Evolutionary conservation across 1,139 yeast species (phyloP), one percentile per base, ranked within the genome.

Genomic region (Blastobotrys indianensis): DNA sequence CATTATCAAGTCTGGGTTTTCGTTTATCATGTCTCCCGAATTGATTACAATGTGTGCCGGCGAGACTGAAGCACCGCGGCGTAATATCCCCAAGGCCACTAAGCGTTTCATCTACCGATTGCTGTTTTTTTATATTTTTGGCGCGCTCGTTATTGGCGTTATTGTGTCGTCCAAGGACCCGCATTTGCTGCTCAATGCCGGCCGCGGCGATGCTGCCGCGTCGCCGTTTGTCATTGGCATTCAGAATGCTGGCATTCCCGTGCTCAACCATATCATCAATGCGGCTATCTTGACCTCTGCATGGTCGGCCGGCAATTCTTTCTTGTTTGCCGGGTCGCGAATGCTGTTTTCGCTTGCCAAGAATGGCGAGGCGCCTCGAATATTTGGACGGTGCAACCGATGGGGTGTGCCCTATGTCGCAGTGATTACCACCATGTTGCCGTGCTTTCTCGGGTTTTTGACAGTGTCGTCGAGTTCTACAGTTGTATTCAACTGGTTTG

Each of bases 221-320:
- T 74, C 82, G 8, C 84, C 84, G 30, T 76, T 78, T 62, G 80
- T 79, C n/a, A 71, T 78, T 57, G 81, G 81, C 10, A 70, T 78
- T 44, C 69, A 71, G 44, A 67, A 70, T 42, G 80, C 80, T 2
- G 80, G 81, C 48, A 76, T 79, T 59, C 71, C 52, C 10, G 54
- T 57, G 16, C 54, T 59, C 12, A 54, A 53, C 38, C 59, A 59
- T 33, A 55, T 58, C 31, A 55, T 76, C 73, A 76, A 76, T 55
- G 79, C 78, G 7, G 76, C 76, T 32, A 70, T 76, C 47, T 62
- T 76, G 49, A 56, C 75, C 42, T 76, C 79, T 1, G 77, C 75
- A 12, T 62, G 76, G 32, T 75, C 80, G 12, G 77, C 77, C 29
- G 77, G 78, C 52, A 76, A 75, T 63, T 74, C 80, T 12, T 73